These are phyloP conservation scores for Lasiosphaeria ovina DNA, from an alignment of 495 filamentous ascomycete genomes.

Conservation along the genomic window DNA sequence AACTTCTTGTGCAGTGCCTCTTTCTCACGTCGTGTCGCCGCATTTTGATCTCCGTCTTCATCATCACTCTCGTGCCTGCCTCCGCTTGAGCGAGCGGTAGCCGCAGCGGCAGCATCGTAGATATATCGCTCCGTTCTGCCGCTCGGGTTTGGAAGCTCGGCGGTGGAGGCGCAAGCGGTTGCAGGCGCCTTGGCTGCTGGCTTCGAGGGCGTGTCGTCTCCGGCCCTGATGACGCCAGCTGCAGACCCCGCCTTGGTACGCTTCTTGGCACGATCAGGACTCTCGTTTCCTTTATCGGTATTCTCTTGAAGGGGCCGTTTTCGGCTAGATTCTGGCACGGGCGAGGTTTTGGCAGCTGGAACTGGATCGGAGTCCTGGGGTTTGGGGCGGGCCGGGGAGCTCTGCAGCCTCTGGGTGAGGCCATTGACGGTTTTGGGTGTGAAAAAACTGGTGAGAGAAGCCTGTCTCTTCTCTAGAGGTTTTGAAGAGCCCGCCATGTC, in stretches of 20 bases:
- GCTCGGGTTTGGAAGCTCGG: conserved; percentile 15
- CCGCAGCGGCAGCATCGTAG: conserved; percentile 30
- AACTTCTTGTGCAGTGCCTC: conserved; percentile 81
- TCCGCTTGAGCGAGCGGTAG: conserved; percentile 19
- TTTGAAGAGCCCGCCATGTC: conserved; percentile 41
- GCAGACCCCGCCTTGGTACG: conserved; percentile 35
- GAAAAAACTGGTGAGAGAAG: conserved; percentile 86
- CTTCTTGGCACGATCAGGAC: conserved; percentile 38
- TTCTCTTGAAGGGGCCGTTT: conserved; percentile 51
- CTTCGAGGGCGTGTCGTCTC: conserved; percentile 13
- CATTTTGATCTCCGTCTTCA: conserved; percentile 52
- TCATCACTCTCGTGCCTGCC: conserved; percentile 18
- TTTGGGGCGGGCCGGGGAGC: conserved; percentile 14
- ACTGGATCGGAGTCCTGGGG: conserved; percentile 11
- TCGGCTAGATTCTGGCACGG: conserved; percentile 21
- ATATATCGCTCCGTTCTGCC: conserved; percentile 46
- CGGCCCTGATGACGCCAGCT: conserved; percentile 20
- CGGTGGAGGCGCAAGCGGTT: background rate
- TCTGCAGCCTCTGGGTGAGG: conserved; percentile 20
- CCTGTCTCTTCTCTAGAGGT: conserved; percentile 61
- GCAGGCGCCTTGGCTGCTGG: conserved; percentile 4
- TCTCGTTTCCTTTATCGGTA: conserved; percentile 34
- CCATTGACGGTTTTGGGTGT: conserved; percentile 56
- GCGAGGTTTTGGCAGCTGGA: conserved; percentile 5
- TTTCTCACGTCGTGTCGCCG: conserved; percentile 47